Evolutionary conservation across 371 early-diverging fungal species (phyloP).

Genomic region (Fennellomyces sp.): DNA sequence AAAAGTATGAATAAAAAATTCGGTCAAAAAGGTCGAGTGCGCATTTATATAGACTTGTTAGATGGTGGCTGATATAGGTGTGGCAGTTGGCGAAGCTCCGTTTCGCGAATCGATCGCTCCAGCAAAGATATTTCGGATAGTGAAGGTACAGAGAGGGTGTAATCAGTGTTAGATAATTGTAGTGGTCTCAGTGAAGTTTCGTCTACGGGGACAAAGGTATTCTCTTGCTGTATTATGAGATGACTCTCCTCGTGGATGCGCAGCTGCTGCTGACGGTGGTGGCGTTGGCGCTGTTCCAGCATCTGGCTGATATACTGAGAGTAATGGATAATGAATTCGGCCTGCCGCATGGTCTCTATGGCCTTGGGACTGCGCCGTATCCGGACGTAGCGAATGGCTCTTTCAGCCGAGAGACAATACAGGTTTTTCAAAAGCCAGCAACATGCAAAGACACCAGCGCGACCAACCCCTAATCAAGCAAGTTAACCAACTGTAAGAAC

Average conservation of each 20-base stretch:
- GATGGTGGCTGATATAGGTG: neutral
- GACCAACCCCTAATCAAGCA: constrained; percentile 62
- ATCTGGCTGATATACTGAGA: constrained; percentile 30
- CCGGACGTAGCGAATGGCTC: constrained; percentile 59
- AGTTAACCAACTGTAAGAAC: neutral
- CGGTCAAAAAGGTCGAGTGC: neutral
- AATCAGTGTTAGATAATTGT: constrained; percentile 20
- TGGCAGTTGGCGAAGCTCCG: neutral
- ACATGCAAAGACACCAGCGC: constrained; percentile 79
- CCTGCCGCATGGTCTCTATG: constrained; percentile 70
- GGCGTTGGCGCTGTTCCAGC: neutral
- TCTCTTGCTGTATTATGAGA: too few species aligned
- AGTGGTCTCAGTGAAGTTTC: constrained; percentile 9
- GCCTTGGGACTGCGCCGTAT: constrained; percentile 64
- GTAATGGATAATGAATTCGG: constrained; percentile 64
- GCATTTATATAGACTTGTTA: neutral
- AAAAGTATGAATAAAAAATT: neutral
- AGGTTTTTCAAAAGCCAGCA: constrained; percentile 70
- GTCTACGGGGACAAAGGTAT: neutral
- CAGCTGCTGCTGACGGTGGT: neutral
- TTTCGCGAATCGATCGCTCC: constrained; percentile 24
- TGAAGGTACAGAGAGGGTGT: constrained; percentile 24
- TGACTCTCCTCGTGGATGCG: too few species aligned
- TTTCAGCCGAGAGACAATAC: constrained; percentile 52
- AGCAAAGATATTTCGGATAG: constrained; percentile 17